These are phyloP conservation scores for Saccharum hybrid DNA, from an alignment of 202 grass and related monocot species.

Conservation along the genomic window DNA sequence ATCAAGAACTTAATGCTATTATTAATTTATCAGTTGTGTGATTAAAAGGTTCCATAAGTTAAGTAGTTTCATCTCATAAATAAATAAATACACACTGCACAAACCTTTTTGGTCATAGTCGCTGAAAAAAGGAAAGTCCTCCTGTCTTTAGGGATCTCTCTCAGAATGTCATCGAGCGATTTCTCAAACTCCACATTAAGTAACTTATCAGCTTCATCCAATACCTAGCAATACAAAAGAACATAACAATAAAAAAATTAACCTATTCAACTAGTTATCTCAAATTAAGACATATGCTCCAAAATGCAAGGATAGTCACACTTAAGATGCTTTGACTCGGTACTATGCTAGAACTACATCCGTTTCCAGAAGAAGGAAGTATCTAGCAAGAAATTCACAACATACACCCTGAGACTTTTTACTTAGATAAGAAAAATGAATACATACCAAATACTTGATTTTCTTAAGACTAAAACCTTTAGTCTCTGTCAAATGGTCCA, in stretches of 20 bases:
- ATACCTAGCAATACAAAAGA: constrained; percentile 56
- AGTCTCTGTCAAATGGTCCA: constrained; percentile 95
- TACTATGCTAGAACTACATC: not conserved
- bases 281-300: not conserved
- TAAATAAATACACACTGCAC: not conserved
- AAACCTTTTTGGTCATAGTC: constrained; percentile 93
- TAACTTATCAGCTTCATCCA: constrained; percentile 93
- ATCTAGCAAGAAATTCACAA: not conserved
- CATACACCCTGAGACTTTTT: not conserved
- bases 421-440: not conserved
- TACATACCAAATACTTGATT: constrained; percentile 87
- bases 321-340: not conserved
- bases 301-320: not conserved
- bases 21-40: not conserved
- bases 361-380: not conserved
- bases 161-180: constrained; percentile 85
- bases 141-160: constrained; percentile 82
- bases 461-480: constrained; percentile 94
- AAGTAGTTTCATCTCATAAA: constrained; percentile 11
- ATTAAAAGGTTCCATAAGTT: not conserved
- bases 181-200: constrained; percentile 92
- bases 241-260: constrained; percentile 11
- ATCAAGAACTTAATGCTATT: not conserved
- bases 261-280: not conserved
- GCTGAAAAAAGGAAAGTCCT: constrained; percentile 91